Base-by-base conservation (phyloP, 2,329 filamentous ascomycete genomes). In the Dactylonectria macrodidyma region DNA sequence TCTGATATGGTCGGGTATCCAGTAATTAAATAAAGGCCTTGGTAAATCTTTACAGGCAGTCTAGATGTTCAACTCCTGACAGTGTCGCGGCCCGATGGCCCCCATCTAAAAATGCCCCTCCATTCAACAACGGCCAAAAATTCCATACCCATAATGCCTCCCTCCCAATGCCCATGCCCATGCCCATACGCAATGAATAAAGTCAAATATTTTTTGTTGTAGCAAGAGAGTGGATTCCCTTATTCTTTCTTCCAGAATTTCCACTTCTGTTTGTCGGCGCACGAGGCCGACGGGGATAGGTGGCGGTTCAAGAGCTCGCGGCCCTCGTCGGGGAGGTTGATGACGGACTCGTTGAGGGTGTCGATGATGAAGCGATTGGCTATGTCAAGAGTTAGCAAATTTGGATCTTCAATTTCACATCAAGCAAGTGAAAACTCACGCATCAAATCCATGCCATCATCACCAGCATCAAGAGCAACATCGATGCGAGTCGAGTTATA, bases 401-500 rank as follows among this genome's bases (percentile, higher is more conserved):
- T 44, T 14, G 10, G 1, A 10, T 7, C 10, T 12, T 14, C 8
- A n/a, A 44, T n/a, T n/a, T 14, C 3, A 8, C 3, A 3, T 22
- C 41, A 50, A n/a, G 33, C 52, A 46, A 10, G 7, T 1, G 19
- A 14, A 24, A 2, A 82, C 84, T 76, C 77, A 87, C 85, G 85
- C 80, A 85, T 84, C 22, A 86, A 68, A 56, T 79, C 75, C 10
- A 82, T 60, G 12, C 78, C 82, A 9, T 80, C 74, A 5, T 84
- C 80, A 24, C 81, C 81, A 0, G 82, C 82, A 48, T 81, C 81
- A 14, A 85, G 74, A 1, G 85, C 85, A 48, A 86, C 78, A 56
- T 84, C 83, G 73, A 87, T 85, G 36, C 85, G 77, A 14, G 84
- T 83, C 19, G 84, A 87, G 33, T 83, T 85, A 69, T 87, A 87